Percentiles rank a stretch among this genome's conserved stretches.
Conservation (phyloP, 345 rosid genomes). For the Brassica cretica region DNA sequence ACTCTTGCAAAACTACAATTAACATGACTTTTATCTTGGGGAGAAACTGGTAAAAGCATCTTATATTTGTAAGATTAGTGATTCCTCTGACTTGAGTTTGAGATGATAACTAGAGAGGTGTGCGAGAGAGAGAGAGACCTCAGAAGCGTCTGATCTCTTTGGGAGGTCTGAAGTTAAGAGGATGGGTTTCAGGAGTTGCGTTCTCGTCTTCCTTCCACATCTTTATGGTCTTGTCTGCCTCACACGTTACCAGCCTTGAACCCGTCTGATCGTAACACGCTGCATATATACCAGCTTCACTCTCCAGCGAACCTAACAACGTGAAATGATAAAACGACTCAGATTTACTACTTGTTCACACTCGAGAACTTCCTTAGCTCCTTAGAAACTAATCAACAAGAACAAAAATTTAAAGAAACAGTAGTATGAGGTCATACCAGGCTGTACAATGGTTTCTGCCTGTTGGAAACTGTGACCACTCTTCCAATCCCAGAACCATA, state of each 20-base stretch:
- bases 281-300: constrained; percentile 92
- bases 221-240: constrained; percentile 88
- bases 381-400: background rate
- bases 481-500: constrained; percentile 98
- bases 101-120: background rate
- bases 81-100: constrained; percentile 15
- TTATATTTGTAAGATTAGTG: background rate
- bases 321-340: background rate
- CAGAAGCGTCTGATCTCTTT: constrained; percentile 79
- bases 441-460: constrained; percentile 57
- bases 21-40: background rate
- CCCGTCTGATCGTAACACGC: constrained; percentile 71
- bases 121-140: background rate
- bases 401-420: background rate
- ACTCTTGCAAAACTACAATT: background rate
- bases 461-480: constrained; percentile 94
- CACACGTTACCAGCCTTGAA: constrained; percentile 69
- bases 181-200: constrained; percentile 90
- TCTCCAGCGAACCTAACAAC: constrained; percentile 72
- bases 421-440: constrained; percentile 26
- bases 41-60: background rate
- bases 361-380: background rate
- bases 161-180: constrained; percentile 82
- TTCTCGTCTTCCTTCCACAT: constrained; percentile 94
- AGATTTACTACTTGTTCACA: background rate